Conservation (phyloP, 1,139 yeast species). For the Yamadazyma siamensis region DNA sequence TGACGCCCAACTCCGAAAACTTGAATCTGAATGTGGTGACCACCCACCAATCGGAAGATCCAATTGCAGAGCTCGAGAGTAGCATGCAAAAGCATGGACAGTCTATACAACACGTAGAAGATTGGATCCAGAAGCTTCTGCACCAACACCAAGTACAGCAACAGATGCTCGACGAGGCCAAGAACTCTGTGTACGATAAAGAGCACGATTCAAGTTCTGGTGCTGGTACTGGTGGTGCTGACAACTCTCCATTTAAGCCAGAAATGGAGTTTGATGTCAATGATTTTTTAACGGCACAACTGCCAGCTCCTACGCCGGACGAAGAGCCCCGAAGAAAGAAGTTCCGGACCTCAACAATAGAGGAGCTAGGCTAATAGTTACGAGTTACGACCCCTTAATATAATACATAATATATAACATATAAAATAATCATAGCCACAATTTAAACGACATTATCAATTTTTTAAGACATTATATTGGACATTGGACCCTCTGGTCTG, state of each 20-base stretch:
- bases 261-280: slow-evolving; percentile 38
- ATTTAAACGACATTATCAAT: too few relatives aligned
- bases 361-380: slow-evolving; percentile 11
- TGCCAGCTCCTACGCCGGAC: slow-evolving; percentile 15
- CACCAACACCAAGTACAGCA: slow-evolving; percentile 34
- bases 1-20: slow-evolving; percentile 10
- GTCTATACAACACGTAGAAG: slow-evolving; percentile 56
- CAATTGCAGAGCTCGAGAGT: slow-evolving; percentile 37
- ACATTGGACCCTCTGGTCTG: too few relatives aligned
- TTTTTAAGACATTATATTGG: too few relatives aligned
- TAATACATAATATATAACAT: too few relatives aligned
- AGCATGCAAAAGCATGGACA: slow-evolving; percentile 50
- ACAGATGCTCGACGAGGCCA: too few relatives aligned
- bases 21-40: slow-evolving; percentile 1
- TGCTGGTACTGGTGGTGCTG: background rate
- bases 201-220: too few relatives aligned
- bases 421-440: too few relatives aligned
- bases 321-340: slow-evolving; percentile 15
- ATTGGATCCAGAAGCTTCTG: slow-evolving; percentile 50
- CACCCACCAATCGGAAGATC: slow-evolving; percentile 12
- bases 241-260: slow-evolving; percentile 7
- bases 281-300: slow-evolving; percentile 24
- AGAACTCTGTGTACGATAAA: slow-evolving; percentile 10
- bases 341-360: slow-evolving; percentile 10
- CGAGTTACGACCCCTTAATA: too few relatives aligned